phyloP scores from a whole-genome alignment of 352 stramenopile species.

The Pythium aquatile region DNA sequence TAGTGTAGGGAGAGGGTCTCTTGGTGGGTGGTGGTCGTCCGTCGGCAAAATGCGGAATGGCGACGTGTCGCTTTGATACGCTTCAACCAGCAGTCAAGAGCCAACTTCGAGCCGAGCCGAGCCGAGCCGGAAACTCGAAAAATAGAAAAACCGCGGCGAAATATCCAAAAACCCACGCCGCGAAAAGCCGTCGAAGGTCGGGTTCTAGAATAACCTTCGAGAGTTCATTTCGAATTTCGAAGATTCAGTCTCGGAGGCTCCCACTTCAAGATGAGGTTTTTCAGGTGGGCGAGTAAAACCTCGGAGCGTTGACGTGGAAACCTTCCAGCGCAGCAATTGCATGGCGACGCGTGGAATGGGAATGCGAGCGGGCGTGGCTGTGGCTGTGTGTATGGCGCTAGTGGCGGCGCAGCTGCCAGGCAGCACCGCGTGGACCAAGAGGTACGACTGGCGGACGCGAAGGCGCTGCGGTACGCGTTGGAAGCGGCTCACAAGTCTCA shows the following conservation, averaged over 20 bases:
- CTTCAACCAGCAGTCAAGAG: conserved; percentile 4
- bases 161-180: conserved; percentile 20
- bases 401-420: background rate
- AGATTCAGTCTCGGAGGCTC: background rate
- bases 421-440: conserved; percentile 16
- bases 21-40: conserved; percentile 1
- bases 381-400: conserved; percentile 1
- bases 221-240: conserved; percentile 20
- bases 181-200: conserved; percentile 3
- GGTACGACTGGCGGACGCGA: conserved; percentile 10
- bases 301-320: conserved; percentile 25
- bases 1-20: background rate
- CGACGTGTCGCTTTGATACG: conserved; percentile 12
- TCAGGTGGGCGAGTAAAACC: conserved; percentile 15
- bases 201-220: conserved; percentile 36
- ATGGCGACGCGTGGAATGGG: background rate
- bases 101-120: conserved; percentile 9
- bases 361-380: conserved; percentile 9
- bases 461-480: conserved; percentile 2
- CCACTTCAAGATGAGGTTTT: conserved; percentile 41
- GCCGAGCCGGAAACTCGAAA: conserved; percentile 12
- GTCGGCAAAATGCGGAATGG: conserved; percentile 25
- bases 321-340: conserved; percentile 3
- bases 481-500: background rate
- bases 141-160: conserved; percentile 9